Percentiles rank a stretch among this genome's conserved stretches.
phyloP scores from a whole-genome alignment of 2,329 filamentous ascomycete species.

The Colletotrichum sp. region DNA sequence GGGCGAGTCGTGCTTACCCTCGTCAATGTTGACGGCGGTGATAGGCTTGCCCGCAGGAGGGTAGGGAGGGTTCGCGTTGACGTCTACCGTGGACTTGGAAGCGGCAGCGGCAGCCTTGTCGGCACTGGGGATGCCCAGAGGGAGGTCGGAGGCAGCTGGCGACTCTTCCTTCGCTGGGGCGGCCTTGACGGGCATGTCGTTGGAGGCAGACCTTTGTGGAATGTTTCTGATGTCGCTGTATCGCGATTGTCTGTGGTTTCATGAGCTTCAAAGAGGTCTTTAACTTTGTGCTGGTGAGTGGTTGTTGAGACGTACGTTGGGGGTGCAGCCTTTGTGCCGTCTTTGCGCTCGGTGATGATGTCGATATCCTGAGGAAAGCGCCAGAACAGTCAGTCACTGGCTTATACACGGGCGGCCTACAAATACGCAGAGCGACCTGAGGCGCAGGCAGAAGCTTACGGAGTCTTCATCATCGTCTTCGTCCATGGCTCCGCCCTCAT shows the following conservation, averaged over 20 bases:
- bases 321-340: slow-evolving; percentile 64
- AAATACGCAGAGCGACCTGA: background rate
- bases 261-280: background rate
- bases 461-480: slow-evolving; percentile 61
- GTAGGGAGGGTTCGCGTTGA: slow-evolving; percentile 83
- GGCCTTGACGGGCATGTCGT: slow-evolving; percentile 53
- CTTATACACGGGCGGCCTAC: background rate
- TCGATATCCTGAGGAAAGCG: slow-evolving; percentile 61
- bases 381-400: background rate
- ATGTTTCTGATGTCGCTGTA: slow-evolving; percentile 72
- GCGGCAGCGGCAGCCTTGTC: slow-evolving; percentile 67
- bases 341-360: slow-evolving; percentile 71
- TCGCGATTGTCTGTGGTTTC: slow-evolving; percentile 56
- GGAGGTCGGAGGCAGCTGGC: slow-evolving; percentile 28
- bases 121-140: slow-evolving; percentile 45
- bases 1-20: slow-evolving; percentile 45
- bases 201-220: slow-evolving; percentile 62
- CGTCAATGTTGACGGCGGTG: slow-evolving; percentile 76
- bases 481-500: slow-evolving; percentile 65
- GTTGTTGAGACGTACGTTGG: slow-evolving; percentile 52
- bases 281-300: background rate
- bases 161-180: slow-evolving; percentile 51
- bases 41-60: slow-evolving; percentile 81
- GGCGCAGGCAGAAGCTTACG: slow-evolving; percentile 31
- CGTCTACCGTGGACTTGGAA: slow-evolving; percentile 82